These are phyloP conservation scores for Ganoderma lingzhi DNA, from an alignment of 1,284 basidiomycete genomes.

Conservation along the genomic window DNA sequence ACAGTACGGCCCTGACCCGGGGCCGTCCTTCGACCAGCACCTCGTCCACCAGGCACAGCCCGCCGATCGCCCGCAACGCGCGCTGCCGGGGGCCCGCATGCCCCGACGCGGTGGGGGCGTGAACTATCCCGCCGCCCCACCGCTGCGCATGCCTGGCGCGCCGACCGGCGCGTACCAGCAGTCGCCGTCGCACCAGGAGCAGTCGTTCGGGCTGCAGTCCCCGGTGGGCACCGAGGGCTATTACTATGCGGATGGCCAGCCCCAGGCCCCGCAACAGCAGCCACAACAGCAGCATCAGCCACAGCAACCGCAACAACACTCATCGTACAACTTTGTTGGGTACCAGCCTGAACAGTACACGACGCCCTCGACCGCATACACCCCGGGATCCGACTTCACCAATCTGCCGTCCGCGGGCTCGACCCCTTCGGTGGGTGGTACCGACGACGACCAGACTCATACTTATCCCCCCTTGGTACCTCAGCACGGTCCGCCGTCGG, in stretches of 20 bases:
- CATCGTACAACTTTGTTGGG: conserved; percentile 33
- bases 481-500: conserved; percentile 12
- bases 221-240: conserved; percentile 25
- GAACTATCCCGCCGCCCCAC: conserved; percentile 22
- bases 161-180: conserved; percentile 26
- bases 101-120: conserved; percentile 21
- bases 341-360: conserved; percentile 34
- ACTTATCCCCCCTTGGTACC: conserved; percentile 20
- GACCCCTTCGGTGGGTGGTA: conserved; percentile 34
- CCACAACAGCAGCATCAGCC: conserved; percentile 18
- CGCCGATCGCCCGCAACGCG: conserved; percentile 26
- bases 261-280: conserved; percentile 3
- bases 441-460: conserved; percentile 31
- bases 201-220: conserved; percentile 19
- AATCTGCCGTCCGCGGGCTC: conserved; percentile 33
- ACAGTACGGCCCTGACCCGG: conserved; percentile 25
- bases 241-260: conserved; percentile 19
- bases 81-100: conserved; percentile 24
- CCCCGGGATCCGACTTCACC: conserved; percentile 32
- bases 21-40: conserved; percentile 23
- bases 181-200: conserved; percentile 23
- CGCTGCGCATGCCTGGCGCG: conserved; percentile 24
- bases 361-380: conserved; percentile 25
- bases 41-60: conserved; percentile 19
- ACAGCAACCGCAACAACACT: conserved; percentile 27